Evolutionary conservation across 768 basidiomycete genomes (phyloP), one percentile per base, ranked within the genome.

Genomic region (Coprinopsis marcescibilis): DNA sequence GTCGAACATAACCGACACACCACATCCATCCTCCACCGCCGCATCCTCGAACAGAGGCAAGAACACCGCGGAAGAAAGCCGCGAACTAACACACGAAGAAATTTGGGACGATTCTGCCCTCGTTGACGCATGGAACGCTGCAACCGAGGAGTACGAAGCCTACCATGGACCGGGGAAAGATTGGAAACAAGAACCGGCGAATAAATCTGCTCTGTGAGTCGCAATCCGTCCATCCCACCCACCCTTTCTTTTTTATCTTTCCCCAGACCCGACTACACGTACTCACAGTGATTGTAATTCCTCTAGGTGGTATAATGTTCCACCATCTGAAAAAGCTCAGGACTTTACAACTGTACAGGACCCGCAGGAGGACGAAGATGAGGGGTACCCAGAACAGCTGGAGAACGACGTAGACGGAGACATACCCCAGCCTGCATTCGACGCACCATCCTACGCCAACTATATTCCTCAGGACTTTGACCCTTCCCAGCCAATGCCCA

Each of bases 91-190:
- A 7, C 74, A 83, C 26, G 76, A 81, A 39, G 88, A 91, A 56
- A 80, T 89, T 29, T 91, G 89, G 89, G 89, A 91, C 53, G 89
- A 91, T 60, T 83, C 85, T 27, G 85, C 84, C 3, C 73, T 91
- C 52, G 76, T 91, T 36, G 74, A 85, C 43, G 89, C 89, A 15
- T 90, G 89, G 89, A 76, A 90, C 60, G 82, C 88, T 49, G 89
- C 89, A 14, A 79, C 74, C 52, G 85, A 85, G 48, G 89, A 91
- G 60, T 91, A 89, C 54, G 73, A 85, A 66, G 77, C 76, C 14
- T 78, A 72, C 53, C 77, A 91, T 56, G 89, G 88, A 0, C 70
- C 72, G 13, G 78, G 75, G 3, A 80, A 86, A 57, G 70, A 69
- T 4, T 90, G 89, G 89, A 87, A 89, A 59, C 64, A 69, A 2